These are phyloP conservation scores for Chaetoceros muelleri DNA, from an alignment of 108 stramenopile species.

Conservation along the genomic window DNA sequence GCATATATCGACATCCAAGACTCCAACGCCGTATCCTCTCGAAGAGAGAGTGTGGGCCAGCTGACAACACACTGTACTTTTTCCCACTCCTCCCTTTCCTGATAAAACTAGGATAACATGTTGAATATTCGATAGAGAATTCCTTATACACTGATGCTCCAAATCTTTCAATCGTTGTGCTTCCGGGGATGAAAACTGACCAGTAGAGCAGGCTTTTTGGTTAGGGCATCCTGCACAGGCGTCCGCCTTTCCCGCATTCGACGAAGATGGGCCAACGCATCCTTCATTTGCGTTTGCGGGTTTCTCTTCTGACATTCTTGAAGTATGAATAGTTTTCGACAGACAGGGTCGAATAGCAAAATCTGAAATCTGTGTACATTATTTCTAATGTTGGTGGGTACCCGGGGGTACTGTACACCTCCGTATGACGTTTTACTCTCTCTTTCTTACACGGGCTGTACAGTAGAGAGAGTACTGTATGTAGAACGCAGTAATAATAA, in stretches of 20 bases:
- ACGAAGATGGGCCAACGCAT: slow-evolving; percentile 89
- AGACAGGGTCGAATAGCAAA: too few species aligned
- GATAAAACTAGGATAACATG: slow-evolving; percentile 90
- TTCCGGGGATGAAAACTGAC: slow-evolving; percentile 62
- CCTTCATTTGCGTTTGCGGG: slow-evolving; percentile 78
- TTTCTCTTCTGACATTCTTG: too few species aligned
- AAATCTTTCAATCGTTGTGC: slow-evolving; percentile 41
- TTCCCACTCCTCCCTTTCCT: slow-evolving; percentile 99
- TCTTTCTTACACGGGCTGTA: too few species aligned
- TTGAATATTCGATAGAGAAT: slow-evolving; percentile 71
- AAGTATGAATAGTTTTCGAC: too few species aligned
- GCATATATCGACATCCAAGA: slow-evolving; percentile 97
- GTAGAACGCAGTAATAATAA: too few species aligned
- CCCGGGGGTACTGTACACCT: too few species aligned
- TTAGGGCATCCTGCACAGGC: slow-evolving; percentile 98
- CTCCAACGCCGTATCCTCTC: slow-evolving; percentile 87
- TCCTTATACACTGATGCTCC: slow-evolving; percentile 41
- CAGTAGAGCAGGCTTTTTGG: slow-evolving; percentile 85
- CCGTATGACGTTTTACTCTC: neutral
- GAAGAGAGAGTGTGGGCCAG: slow-evolving; percentile 83
- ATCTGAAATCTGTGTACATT: too few species aligned
- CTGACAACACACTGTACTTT: slow-evolving; percentile 92
- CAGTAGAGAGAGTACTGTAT: too few species aligned
- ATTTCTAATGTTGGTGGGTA: too few species aligned
- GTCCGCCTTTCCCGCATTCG: slow-evolving; percentile 85